These are phyloP conservation scores for Tuber umbilicatum DNA, from an alignment of 495 filamentous ascomycete species.

Conservation along the genomic window DNA sequence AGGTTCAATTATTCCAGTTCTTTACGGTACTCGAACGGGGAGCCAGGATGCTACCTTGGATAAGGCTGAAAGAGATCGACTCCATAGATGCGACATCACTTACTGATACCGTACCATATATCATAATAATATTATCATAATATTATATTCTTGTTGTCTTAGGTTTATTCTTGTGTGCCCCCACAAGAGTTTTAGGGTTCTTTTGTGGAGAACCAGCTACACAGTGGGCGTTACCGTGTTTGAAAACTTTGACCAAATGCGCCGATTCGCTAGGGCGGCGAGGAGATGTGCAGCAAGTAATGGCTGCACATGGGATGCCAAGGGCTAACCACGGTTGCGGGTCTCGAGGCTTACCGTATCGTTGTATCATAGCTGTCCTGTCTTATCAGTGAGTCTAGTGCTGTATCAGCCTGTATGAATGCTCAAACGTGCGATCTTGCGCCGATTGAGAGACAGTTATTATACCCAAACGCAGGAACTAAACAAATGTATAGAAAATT, in stretches of 20 bases:
- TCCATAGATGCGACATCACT: neutral
- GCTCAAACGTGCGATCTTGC: neutral
- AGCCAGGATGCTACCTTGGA: neutral
- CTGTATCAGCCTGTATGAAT: neutral
- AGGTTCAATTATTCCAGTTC: too few species aligned
- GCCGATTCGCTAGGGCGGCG: neutral
- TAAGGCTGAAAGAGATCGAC: neutral
- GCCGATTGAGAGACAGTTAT: too few species aligned
- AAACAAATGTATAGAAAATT: too few species aligned
- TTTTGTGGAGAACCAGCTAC: neutral
- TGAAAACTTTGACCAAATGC: neutral
- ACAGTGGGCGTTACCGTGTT: neutral
- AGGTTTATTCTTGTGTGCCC: neutral
- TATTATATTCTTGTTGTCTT: neutral
- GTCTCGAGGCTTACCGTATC: neutral
- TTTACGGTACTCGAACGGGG: too few species aligned
- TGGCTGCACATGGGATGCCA: neutral
- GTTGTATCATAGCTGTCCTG: neutral
- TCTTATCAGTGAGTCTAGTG: neutral
- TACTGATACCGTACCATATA: too few species aligned
- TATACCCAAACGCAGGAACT: too few species aligned
- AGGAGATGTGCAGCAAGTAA: neutral
- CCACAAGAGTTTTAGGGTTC: neutral
- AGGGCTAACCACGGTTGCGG: neutral
- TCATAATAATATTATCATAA: too few species aligned